A percentile compares a stretch with the other conserved stretches of the same genome.
phyloP scores from a whole-genome alignment of 371 early-diverging fungal genomes.

The Haplosporangium sp. region DNA sequence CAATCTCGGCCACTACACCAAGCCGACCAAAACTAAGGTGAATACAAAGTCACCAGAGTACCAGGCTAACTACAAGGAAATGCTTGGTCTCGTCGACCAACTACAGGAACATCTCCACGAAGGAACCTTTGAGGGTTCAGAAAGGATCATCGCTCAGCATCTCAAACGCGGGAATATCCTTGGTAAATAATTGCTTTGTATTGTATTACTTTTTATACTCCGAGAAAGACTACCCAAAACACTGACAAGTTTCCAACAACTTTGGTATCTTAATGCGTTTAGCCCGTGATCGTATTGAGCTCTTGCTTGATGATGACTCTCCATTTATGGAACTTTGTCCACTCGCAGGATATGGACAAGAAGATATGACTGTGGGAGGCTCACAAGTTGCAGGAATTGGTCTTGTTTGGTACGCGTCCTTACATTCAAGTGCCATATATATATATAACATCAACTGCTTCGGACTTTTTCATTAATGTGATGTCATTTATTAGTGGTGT shows the following conservation, averaged over 20 bases:
- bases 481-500: slow-evolving; percentile 63
- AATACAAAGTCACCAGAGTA: slow-evolving; percentile 62
- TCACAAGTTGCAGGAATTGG: slow-evolving; percentile 80
- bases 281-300: slow-evolving; percentile 78
- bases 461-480: not conserved
- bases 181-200: slow-evolving; percentile 56
- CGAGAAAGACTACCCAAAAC: no score
- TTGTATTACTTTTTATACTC: not conserved
- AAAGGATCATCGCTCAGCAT: slow-evolving; percentile 69
- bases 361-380: slow-evolving; percentile 79
- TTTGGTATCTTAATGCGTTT: not conserved
- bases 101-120: slow-evolving; percentile 68
- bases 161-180: slow-evolving; percentile 74
- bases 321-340: slow-evolving; percentile 82
- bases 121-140: slow-evolving; percentile 70
- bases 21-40: slow-evolving; percentile 50
- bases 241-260: not conserved
- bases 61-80: slow-evolving; percentile 69
- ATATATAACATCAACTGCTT: no score
- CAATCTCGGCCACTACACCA: slow-evolving; percentile 44
- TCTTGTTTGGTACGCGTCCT: slow-evolving; percentile 66
- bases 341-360: slow-evolving; percentile 77
- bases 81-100: slow-evolving; percentile 65
- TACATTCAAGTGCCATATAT: no score
- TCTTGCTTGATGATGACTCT: slow-evolving; percentile 77